phyloP scores from a whole-genome alignment of 2,329 filamentous ascomycete genomes.

The Pseudonectria buxi region DNA sequence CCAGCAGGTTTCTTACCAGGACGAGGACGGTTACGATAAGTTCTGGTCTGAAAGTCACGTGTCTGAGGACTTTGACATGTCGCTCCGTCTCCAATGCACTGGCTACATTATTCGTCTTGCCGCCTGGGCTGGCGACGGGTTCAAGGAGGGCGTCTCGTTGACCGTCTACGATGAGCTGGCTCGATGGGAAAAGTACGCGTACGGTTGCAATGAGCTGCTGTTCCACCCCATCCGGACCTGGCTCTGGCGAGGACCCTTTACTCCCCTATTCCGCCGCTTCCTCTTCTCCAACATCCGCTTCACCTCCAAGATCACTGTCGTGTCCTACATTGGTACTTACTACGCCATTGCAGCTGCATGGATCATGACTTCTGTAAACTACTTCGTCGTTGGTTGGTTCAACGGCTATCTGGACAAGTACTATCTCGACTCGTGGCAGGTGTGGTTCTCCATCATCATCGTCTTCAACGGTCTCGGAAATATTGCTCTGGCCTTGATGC shows the following conservation, averaged over 20 bases:
- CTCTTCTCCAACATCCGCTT: slow-evolving; percentile 66
- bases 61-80: slow-evolving; percentile 79
- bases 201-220: slow-evolving; percentile 74
- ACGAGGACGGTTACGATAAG: slow-evolving; percentile 67
- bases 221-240: slow-evolving; percentile 73
- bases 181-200: slow-evolving; percentile 83
- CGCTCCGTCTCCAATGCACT: slow-evolving; percentile 64
- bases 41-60: slow-evolving; percentile 78
- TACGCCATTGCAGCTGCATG: slow-evolving; percentile 72
- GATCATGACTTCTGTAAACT: slow-evolving; percentile 67
- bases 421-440: slow-evolving; percentile 71
- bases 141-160: slow-evolving; percentile 76
- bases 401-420: slow-evolving; percentile 74
- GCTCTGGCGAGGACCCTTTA: slow-evolving; percentile 68
- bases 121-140: slow-evolving; percentile 67
- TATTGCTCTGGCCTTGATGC: slow-evolving; percentile 62
- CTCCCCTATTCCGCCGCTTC: slow-evolving; percentile 69
- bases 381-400: slow-evolving; percentile 70
- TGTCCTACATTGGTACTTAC: slow-evolving; percentile 74
- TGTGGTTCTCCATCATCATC: slow-evolving; percentile 74
- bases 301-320: slow-evolving; percentile 67
- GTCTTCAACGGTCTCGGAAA: slow-evolving; percentile 73
- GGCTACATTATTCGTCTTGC: slow-evolving; percentile 69
- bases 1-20: slow-evolving; percentile 64
- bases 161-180: slow-evolving; percentile 81